Evolutionary conservation across 768 basidiomycete species (phyloP).

Genomic region (Cystofilobasidium capitatum): DNA sequence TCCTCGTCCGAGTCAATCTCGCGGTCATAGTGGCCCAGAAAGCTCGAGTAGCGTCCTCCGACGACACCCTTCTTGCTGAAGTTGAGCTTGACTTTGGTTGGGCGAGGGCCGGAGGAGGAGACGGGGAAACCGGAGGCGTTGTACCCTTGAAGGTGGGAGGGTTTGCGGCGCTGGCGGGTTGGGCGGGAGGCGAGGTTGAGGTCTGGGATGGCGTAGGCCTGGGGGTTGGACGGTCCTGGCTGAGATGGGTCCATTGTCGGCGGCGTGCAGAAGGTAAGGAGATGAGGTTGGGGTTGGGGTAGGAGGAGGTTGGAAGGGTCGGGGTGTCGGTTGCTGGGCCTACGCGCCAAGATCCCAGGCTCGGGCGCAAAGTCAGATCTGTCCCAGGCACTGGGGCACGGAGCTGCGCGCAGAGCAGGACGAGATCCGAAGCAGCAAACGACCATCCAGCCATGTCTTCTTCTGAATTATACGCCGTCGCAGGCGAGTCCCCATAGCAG

Average conservation of each 20-base stretch:
- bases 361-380: too few relatives aligned
- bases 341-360: not conserved
- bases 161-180: not conserved
- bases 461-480: conserved; percentile 20
- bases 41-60: conserved; percentile 15
- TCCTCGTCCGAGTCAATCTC: conserved; percentile 87
- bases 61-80: conserved; percentile 1
- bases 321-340: not conserved
- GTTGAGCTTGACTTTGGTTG: conserved; percentile 23
- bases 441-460: conserved; percentile 8
- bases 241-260: conserved; percentile 4
- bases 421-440: too few relatives aligned
- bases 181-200: not conserved
- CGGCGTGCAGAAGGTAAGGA: not conserved
- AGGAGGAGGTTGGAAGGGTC: not conserved
- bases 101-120: not conserved
- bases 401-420: too few relatives aligned
- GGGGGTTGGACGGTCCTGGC: not conserved
- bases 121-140: not conserved
- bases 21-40: conserved; percentile 69
- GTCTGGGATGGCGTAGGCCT: not conserved
- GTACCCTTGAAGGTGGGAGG: not conserved
- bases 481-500: conserved; percentile 1
- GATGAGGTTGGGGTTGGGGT: not conserved
- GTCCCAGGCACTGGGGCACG: too few relatives aligned